Evolutionary conservation across 768 basidiomycete genomes (phyloP).

Genomic region (Trametes maxima): DNA sequence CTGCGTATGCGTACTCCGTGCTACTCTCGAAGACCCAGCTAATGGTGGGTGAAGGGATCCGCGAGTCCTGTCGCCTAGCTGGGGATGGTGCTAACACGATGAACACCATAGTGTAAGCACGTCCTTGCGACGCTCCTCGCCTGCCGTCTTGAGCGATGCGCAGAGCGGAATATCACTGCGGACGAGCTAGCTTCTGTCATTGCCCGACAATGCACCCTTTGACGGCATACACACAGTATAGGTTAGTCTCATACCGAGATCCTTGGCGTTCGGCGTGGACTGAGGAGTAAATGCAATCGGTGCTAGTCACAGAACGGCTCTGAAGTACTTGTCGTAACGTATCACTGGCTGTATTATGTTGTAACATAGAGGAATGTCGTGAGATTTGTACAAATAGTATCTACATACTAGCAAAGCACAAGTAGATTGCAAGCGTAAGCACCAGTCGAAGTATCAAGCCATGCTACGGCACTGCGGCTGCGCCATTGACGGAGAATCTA

Average conservation of each 20-base stretch:
- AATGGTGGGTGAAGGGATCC: conserved; percentile 49
- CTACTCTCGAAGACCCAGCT: conserved; percentile 60
- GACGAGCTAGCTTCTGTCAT: conserved; percentile 54
- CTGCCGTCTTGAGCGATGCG: conserved; percentile 49
- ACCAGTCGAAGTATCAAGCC: too few relatives aligned
- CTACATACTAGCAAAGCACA: background rate
- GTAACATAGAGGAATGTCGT: too few relatives aligned
- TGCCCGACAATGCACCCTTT: conserved; percentile 27
- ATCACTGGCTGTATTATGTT: too few relatives aligned
- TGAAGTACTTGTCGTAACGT: too few relatives aligned
- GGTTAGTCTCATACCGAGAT: too few relatives aligned
- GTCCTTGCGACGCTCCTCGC: conserved; percentile 68
- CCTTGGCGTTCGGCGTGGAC: too few relatives aligned
- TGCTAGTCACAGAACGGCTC: too few relatives aligned
- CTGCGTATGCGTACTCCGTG: conserved; percentile 69
- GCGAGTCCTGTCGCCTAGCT: background rate
- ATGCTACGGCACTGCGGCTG: too few relatives aligned
- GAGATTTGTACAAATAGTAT: background rate
- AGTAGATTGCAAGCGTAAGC: background rate
- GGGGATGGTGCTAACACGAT: too few relatives aligned
- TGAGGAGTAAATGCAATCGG: too few relatives aligned
- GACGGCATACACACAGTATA: background rate
- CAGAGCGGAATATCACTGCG: conserved; percentile 48
- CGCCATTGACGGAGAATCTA: background rate
- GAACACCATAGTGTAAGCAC: conserved; percentile 74